Evolutionary conservation across 306 rosid genomes (phyloP), one percentile per base, ranked within the genome.

Genomic region (Inga laurina): DNA sequence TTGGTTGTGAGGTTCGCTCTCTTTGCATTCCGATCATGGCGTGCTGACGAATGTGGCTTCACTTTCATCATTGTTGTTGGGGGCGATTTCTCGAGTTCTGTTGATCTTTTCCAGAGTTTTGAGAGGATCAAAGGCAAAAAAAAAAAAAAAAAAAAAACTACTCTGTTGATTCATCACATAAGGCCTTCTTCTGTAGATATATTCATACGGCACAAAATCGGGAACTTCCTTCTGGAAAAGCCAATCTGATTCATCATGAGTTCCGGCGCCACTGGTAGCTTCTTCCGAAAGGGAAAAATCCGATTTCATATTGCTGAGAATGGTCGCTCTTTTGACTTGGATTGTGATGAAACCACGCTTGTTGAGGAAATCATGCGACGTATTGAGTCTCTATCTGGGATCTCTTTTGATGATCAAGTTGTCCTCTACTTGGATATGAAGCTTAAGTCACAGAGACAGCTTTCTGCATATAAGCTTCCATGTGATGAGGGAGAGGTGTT

Each of bases 281-380:
- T 66, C 74, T 86, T 84, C 52, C 89, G 79, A 64, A 75, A 74
- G 76, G 92, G 97, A 32, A 92, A 87, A 86, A 88, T 96, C 39
- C 80, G 89, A 66, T 93, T 96, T 86, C 97, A 89, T 89, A 87
- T 94, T 87, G 98, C 99, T 65, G 98, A 92, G 84, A 94, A 94
- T 87, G 99, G 99, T 22, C 93, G 85, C 82, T 88, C 98, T 2
- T 90, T 89, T 77, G 94, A 90, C 90, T 87, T 92, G 30, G 90
- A 85, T 43, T 96, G 98, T 37, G 83, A 89, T 27, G 98, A 88
- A n/a, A 87, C 82, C 71, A 90, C 89, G 12, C 88, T 82, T 5
- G 98, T 96, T 51, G 95, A 92, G 83, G 91, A 74, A 11, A 90
- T 94, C 73, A 96, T 94, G 99, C 70, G 82, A 77, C 82, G 22